Base-by-base conservation (phyloP, 805 yeast genomes). In the Saturnispora kantuleensis region DNA sequence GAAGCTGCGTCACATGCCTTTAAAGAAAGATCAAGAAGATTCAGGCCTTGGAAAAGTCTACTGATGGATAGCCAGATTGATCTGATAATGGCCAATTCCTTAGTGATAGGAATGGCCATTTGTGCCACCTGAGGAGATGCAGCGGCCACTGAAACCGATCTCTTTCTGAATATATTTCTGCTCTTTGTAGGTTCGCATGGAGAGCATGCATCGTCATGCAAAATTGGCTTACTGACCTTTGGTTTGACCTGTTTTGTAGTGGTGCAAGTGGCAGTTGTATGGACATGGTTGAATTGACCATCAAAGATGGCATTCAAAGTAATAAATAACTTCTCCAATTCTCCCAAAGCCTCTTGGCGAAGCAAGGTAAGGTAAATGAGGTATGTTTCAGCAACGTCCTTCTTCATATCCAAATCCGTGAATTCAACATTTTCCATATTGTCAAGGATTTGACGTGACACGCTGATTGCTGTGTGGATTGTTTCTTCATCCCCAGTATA, bases 41-140 rank as follows among this genome's bases (percentile, higher is more conserved):
- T 79, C 5, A 74, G 69, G 47, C 74, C 73, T 53, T 74, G 64
- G 56, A 85, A 87, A 26, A 86, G 63, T 32, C 72, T 70, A 0
- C 87, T 71, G 0, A 85, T 71, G 75, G 87, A 76, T 41, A 88
- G 58, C 96, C 96, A 88, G 18, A 85, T 56, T 31, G 69, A 68
- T 53, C 80, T 86, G 38, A 79, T 56, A 9, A 77, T 54, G 18
- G 53, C 58, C 38, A 65, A 62, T 36, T 70, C 76, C 10, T 31
- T 9, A 16, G 31, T 21, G 15, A 9, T 26, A 26, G 26, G 38
- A 12, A 12, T 15, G 17, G 38, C 26, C 16, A 5, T 11, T 21
- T 16, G 11, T 18, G 12, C 15, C 15, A 18, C 11, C 13, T 17
- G 35, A 13, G 7, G 10, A n/a, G 21, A 13, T 8, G 12, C n/a